These are phyloP conservation scores for Trifolium fragiferum DNA, from an alignment of 306 rosid species.

Conservation along the genomic window DNA sequence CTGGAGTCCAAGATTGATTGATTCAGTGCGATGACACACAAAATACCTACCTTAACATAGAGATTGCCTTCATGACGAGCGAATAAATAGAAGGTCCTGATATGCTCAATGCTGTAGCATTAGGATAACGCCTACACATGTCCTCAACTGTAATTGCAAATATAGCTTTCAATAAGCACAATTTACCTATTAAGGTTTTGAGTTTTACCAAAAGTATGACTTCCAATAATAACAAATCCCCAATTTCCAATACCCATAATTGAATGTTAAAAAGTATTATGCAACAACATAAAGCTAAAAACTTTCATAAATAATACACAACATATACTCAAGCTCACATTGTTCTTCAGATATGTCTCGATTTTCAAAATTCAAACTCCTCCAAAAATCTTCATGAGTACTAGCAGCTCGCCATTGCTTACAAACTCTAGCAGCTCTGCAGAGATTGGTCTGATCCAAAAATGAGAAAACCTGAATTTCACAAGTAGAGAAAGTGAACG, in stretches of 20 bases:
- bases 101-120: constrained; percentile 85
- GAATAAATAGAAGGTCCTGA: constrained; percentile 68
- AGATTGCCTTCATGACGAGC: constrained; percentile 83
- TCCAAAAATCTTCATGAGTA: constrained; percentile 99
- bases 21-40: background rate
- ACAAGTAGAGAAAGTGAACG: constrained; percentile 1
- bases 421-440: constrained; percentile 94
- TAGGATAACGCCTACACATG: constrained; percentile 95
- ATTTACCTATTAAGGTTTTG: background rate
- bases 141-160: constrained; percentile 76
- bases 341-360: constrained; percentile 84
- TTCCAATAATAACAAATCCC: background rate
- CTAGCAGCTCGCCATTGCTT: constrained; percentile 95
- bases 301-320: background rate
- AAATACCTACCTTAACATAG: constrained; percentile 65
- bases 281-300: background rate
- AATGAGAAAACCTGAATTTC: constrained; percentile 86
- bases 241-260: background rate
- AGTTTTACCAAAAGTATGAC: background rate
- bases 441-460: constrained; percentile 87
- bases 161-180: constrained; percentile 41
- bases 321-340: constrained; percentile 62
- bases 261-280: background rate
- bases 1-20: constrained; percentile 20
- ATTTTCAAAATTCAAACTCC: constrained; percentile 83